Evolutionary conservation across 1,284 basidiomycete genomes (phyloP).

Genomic region (Rhodotorula sp.): DNA sequence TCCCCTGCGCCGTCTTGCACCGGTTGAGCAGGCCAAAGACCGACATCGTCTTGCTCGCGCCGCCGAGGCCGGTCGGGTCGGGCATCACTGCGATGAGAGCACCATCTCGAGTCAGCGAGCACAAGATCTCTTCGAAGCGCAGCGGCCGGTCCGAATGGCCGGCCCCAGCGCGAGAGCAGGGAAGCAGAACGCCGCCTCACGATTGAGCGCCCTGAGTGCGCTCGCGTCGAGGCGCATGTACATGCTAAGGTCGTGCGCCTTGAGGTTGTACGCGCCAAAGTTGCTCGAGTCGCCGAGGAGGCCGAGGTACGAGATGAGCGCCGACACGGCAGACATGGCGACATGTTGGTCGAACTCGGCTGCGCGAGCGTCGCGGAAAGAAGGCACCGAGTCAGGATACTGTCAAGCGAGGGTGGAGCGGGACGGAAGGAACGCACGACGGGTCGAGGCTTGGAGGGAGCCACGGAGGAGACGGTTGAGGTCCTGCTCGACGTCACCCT

Average conservation of each 20-base stretch:
- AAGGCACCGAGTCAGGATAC: not conserved
- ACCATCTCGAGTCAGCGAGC: too few species aligned
- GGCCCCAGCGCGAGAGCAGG: not conserved
- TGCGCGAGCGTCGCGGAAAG: conserved; percentile 44
- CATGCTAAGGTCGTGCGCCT: conserved; percentile 86
- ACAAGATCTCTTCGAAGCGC: too few species aligned
- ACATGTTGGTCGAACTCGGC: conserved; percentile 77
- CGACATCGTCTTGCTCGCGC: conserved; percentile 69
- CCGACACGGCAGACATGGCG: conserved; percentile 77
- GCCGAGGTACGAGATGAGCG: conserved; percentile 78
- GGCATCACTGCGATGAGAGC: conserved; percentile 34
- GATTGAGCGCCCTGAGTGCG: conserved; percentile 84
- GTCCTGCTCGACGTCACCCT: conserved; percentile 81
- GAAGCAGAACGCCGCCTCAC: conserved; percentile 49
- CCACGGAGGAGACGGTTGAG: conserved; percentile 71
- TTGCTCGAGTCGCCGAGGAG: conserved; percentile 81
- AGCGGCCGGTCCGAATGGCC: too few species aligned
- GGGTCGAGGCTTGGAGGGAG: conserved; percentile 54
- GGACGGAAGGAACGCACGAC: conserved; percentile 53
- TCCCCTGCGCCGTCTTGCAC: conserved; percentile 95
- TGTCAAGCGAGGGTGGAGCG: not conserved
- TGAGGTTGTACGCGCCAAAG: conserved; percentile 76
- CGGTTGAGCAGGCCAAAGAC: conserved; percentile 87
- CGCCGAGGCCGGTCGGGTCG: conserved; percentile 38
- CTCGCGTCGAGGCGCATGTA: conserved; percentile 96